phyloP scores from a whole-genome alignment of 2,329 filamentous ascomycete genomes.

The Fusarium sp. region DNA sequence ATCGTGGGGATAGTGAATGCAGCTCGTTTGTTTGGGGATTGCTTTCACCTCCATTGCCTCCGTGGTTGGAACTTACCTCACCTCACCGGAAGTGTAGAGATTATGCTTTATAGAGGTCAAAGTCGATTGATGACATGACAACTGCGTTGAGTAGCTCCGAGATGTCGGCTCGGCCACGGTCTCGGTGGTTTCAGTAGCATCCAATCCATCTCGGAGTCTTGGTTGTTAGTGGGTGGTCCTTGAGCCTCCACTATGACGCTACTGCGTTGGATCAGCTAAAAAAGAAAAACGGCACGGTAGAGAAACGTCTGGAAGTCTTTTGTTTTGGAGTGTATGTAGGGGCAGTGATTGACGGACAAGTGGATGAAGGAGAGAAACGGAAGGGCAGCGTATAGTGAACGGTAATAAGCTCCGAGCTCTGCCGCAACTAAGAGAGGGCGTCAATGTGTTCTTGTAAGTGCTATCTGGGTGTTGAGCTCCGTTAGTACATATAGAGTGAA shows the following conservation, averaged over 20 bases:
- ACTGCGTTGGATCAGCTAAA: constrained; percentile 11
- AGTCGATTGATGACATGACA: constrained; percentile 18
- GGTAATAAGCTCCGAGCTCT: constrained; percentile 13
- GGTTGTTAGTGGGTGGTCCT: constrained; percentile 3
- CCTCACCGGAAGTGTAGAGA: background rate
- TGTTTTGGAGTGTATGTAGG: background rate
- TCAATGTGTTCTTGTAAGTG: background rate
- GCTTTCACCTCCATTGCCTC: background rate
- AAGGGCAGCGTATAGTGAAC: background rate
- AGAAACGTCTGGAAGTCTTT: constrained; percentile 21
- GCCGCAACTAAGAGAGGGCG: background rate
- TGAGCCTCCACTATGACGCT: constrained; percentile 35
- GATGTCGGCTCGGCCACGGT: constrained; percentile 29
- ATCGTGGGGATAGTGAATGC: constrained; percentile 4
- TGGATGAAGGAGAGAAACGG: constrained; percentile 24
- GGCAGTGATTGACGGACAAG: background rate
- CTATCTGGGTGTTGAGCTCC: background rate
- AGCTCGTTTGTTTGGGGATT: background rate
- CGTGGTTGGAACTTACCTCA: background rate
- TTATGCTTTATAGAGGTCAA: background rate
- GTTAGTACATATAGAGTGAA: background rate
- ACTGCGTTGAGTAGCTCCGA: constrained; percentile 20
- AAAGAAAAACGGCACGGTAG: background rate
- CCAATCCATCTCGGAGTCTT: constrained; percentile 1
- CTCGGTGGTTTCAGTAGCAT: constrained; percentile 29